Evolutionary conservation across 495 filamentous ascomycete genomes (phyloP).

Genomic region (Aspergillus indologenus): DNA sequence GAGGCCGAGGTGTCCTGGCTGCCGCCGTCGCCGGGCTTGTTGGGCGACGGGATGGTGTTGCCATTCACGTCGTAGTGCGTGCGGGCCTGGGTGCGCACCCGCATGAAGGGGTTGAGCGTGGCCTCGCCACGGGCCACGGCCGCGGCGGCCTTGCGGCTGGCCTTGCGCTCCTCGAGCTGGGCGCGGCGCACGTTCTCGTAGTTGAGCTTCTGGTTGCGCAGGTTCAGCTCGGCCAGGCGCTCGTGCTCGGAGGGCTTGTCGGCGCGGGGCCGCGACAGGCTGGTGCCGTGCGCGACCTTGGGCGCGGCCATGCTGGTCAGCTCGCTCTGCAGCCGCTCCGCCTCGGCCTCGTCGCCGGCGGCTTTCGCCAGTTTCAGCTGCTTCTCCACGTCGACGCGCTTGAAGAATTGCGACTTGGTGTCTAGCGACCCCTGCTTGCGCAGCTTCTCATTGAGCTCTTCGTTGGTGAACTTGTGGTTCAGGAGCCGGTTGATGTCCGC

Average conservation of each 20-base stretch:
- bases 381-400: slow-evolving; percentile 59
- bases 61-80: slow-evolving; percentile 57
- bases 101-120: slow-evolving; percentile 54
- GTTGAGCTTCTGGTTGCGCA: slow-evolving; percentile 74
- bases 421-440: slow-evolving; percentile 61
- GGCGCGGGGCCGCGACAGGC: slow-evolving; percentile 42
- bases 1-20: slow-evolving; percentile 48
- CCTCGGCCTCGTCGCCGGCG: slow-evolving; percentile 58
- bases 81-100: slow-evolving; percentile 59
- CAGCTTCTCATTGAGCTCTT: slow-evolving; percentile 75
- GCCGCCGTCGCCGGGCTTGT: slow-evolving; percentile 32
- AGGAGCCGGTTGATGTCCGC: slow-evolving; percentile 76
- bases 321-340: slow-evolving; percentile 59
- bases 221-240: slow-evolving; percentile 71
- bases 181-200: slow-evolving; percentile 79
- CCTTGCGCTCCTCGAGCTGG: slow-evolving; percentile 71
- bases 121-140: slow-evolving; percentile 55
- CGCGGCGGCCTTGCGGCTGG: slow-evolving; percentile 55
- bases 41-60: slow-evolving; percentile 19
- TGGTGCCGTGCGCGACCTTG: slow-evolving; percentile 66
- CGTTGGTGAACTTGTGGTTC: slow-evolving; percentile 72
- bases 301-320: slow-evolving; percentile 65
- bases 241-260: slow-evolving; percentile 62
- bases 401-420: slow-evolving; percentile 56
- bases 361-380: slow-evolving; percentile 62